phyloP scores from a whole-genome alignment of 2,329 filamentous ascomycete species.

The Tolypocladium pustulatum region DNA sequence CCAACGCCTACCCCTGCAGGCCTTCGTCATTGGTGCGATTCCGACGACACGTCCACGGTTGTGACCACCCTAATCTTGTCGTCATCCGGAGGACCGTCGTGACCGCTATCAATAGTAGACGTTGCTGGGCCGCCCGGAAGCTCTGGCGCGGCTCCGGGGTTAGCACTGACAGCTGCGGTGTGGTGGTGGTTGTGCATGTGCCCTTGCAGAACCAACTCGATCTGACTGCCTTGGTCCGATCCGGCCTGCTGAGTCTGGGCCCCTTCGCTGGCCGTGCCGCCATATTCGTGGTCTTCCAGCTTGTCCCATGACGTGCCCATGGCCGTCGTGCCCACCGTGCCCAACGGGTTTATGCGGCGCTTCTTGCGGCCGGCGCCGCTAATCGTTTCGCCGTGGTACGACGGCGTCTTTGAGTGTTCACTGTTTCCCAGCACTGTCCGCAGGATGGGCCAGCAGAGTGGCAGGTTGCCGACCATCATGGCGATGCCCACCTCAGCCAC shows the following conservation, averaged over 20 bases:
- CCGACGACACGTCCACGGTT: constrained; percentile 14
- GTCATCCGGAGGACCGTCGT: background rate
- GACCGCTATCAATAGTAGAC: background rate
- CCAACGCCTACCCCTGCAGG: background rate
- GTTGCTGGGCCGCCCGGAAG: constrained; percentile 4
- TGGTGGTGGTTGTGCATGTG: constrained; percentile 4
- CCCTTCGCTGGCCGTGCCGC: background rate
- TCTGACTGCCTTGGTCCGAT: constrained; percentile 15
- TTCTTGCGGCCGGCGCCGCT: constrained; percentile 5
- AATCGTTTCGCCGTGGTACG: constrained; percentile 11
- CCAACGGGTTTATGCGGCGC: constrained; percentile 4
- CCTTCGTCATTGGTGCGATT: constrained; percentile 1
- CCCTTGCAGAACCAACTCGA: constrained; percentile 15
- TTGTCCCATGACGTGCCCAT: constrained; percentile 18
- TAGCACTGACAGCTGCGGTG: constrained; percentile 6
- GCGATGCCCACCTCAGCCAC: constrained; percentile 48
- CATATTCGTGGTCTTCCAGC: constrained; percentile 15
- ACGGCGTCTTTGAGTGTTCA: constrained; percentile 11
- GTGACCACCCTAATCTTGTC: constrained; percentile 17
- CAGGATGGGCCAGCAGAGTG: constrained; percentile 47
- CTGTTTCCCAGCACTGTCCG: constrained; percentile 25
- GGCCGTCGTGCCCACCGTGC: constrained; percentile 6
- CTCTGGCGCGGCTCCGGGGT: background rate
- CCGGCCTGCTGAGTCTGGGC: background rate
- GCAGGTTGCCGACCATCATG: constrained; percentile 49